Evolutionary conservation across 768 basidiomycete genomes (phyloP), one percentile per base, ranked within the genome.

Genomic region (Boletus pseudo-olivaceus): DNA sequence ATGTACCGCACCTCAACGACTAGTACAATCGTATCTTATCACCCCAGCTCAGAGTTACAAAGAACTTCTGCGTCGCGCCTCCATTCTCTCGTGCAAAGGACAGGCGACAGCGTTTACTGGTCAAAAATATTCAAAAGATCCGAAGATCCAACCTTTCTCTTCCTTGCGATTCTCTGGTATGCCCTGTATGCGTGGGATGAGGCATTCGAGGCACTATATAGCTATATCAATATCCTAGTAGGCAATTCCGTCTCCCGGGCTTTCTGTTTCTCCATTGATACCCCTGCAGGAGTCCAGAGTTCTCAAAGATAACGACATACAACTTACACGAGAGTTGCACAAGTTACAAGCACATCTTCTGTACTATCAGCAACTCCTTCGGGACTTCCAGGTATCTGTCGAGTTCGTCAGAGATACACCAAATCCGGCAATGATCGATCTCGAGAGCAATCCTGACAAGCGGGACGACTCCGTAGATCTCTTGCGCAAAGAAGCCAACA

Each of bases 181-280:
- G 76, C 80, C 0, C 58, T 83, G 7, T 84, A 84, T 62, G 77
- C 80, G 5, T 84, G 83, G 82, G 83, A 85, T 51, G 82, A 85
- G 62, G 73, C 79, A 1, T 72, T 84, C 19, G 82, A 83, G 56
- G 64, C 69, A 7, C 54, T 85, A 34, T 81, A 81, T 60, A 55
- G 59, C 5, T 78, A 84, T 57, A 77, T 84, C 20, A 78, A 75
- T 43, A 65, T 53, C 43, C 63, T 85, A 67, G 81, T 82, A 65
- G 20, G 78, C 15, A 9, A 34, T 27, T 15, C 39, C 11, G 6
- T 49, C 17, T 27, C 1, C 5, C 12, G 1, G 4, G 4, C 11
- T 2, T 20, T 26, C 26, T 19, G 11, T 35, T 5, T 17, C 17
- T 35, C 7, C 20, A 4, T 11, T 53, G n/a, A 53, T 35, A 3